Conservation (phyloP, 768 basidiomycete species). For the Jaapia argillacea region DNA sequence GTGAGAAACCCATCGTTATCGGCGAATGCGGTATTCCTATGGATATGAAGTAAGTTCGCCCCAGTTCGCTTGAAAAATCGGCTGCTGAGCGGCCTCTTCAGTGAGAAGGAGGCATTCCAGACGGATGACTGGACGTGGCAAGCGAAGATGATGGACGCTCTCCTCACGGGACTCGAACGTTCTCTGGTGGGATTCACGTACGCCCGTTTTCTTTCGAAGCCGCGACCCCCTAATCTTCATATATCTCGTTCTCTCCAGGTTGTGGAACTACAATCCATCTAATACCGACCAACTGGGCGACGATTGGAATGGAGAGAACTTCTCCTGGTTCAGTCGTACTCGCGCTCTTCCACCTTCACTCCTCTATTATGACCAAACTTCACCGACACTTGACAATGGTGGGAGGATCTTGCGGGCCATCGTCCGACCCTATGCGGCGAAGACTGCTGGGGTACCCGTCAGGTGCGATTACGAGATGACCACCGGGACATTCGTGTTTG, state of each 20-base stretch:
- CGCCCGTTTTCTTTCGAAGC: slow-evolving; percentile 22
- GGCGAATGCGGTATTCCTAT: slow-evolving; percentile 95
- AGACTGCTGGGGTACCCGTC: slow-evolving; percentile 78
- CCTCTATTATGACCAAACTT: slow-evolving; percentile 48
- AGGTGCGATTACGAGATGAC: slow-evolving; percentile 71
- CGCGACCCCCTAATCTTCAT: not conserved
- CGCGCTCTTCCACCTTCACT: slow-evolving; percentile 47
- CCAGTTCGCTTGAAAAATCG: not conserved
- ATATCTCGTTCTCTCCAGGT: too few species aligned
- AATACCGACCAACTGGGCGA: slow-evolving; percentile 78
- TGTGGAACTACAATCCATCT: slow-evolving; percentile 92
- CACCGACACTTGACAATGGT: slow-evolving; percentile 74
- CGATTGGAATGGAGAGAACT: slow-evolving; percentile 94
- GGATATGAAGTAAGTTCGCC: slow-evolving; percentile 79
- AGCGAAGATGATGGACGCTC: slow-evolving; percentile 86
- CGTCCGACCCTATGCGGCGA: slow-evolving; percentile 87
- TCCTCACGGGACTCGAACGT: slow-evolving; percentile 75
- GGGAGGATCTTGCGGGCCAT: slow-evolving; percentile 66
- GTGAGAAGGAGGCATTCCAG: slow-evolving; percentile 60
- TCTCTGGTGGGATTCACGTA: slow-evolving; percentile 80
- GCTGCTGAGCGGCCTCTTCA: slow-evolving; percentile 17
- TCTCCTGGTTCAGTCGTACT: slow-evolving; percentile 79
- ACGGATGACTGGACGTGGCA: slow-evolving; percentile 78
- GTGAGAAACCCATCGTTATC: slow-evolving; percentile 76
- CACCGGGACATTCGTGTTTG: slow-evolving; percentile 52